Conservation (phyloP, 73 alveolate species). For the Stentor roeselii region DNA sequence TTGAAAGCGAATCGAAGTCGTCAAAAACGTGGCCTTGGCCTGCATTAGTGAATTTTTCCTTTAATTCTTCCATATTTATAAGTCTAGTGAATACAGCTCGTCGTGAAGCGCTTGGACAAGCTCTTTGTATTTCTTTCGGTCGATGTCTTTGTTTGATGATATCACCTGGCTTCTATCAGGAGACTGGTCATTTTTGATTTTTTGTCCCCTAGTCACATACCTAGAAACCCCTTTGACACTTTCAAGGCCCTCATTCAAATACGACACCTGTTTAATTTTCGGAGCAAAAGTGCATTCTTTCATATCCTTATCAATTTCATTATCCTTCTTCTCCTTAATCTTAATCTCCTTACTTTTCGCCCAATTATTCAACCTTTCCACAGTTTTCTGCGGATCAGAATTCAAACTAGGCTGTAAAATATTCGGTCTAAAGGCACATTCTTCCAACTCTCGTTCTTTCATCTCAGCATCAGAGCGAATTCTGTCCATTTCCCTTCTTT, state of each 20-base stretch:
- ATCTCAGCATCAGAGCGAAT: neutral
- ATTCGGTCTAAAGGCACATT: slow-evolving; percentile 20
- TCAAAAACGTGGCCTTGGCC: slow-evolving; percentile 4
- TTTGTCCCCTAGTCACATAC: neutral
- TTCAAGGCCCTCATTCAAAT: neutral
- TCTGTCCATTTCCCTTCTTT: neutral
- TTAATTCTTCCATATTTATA: neutral
- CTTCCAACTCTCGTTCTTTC: neutral
- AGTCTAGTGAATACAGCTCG: neutral
- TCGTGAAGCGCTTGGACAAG: neutral
- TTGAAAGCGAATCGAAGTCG: neutral
- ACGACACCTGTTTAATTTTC: neutral
- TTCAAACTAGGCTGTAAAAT: neutral
- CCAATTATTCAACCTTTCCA: slow-evolving; percentile 3
- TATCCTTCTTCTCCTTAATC: neutral
- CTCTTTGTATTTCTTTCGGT: neutral
- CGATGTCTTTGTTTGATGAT: neutral
- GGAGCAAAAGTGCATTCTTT: slow-evolving; percentile 23
- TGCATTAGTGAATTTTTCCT: too few relatives aligned
- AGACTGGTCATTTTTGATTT: neutral
- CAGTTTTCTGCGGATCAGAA: neutral
- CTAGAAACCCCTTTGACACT: neutral
- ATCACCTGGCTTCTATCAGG: neutral
- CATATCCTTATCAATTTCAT: slow-evolving; percentile 9
- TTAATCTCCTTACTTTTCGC: neutral